Conservation (phyloP, 2,329 filamentous ascomycete genomes). For the Conoideocrella luteorostrata region DNA sequence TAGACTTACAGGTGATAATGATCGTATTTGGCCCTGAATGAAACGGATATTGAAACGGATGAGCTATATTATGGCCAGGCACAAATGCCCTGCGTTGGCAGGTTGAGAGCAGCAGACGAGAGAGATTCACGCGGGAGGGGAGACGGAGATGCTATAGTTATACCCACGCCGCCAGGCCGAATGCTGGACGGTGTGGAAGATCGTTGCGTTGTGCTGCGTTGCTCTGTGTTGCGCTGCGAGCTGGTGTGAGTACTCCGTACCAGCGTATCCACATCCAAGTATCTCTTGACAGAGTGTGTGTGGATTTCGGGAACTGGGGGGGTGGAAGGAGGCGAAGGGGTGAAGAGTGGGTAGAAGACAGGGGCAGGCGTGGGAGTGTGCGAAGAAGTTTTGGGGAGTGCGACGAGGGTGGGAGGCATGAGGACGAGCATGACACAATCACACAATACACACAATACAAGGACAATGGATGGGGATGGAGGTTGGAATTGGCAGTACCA, state of each 20-base stretch:
- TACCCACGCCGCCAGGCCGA: background rate
- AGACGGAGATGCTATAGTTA: constrained; percentile 10
- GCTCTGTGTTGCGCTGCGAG: too few species aligned
- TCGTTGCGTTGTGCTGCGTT: too few species aligned
- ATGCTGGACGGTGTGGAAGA: background rate
- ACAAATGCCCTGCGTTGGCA: constrained; percentile 10
- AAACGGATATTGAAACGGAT: background rate
- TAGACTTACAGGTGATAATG: too few species aligned
- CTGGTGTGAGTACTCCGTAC: too few species aligned
- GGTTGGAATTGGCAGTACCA: background rate
- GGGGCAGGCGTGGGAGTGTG: constrained; percentile 1
- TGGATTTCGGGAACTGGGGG: constrained; percentile 5
- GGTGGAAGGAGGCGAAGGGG: background rate
- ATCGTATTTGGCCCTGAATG: too few species aligned
- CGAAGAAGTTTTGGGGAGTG: background rate
- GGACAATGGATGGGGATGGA: background rate
- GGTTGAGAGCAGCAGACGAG: background rate
- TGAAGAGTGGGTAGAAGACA: background rate
- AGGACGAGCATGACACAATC: too few species aligned
- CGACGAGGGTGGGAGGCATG: background rate
- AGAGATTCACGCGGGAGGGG: constrained; percentile 1
- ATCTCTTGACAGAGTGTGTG: background rate
- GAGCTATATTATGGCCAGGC: constrained; percentile 4
- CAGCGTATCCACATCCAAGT: too few species aligned
- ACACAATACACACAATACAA: background rate